These are phyloP conservation scores for Aquilaria yunnanensis DNA, from an alignment of 345 rosid genomes.

Conservation along the genomic window DNA sequence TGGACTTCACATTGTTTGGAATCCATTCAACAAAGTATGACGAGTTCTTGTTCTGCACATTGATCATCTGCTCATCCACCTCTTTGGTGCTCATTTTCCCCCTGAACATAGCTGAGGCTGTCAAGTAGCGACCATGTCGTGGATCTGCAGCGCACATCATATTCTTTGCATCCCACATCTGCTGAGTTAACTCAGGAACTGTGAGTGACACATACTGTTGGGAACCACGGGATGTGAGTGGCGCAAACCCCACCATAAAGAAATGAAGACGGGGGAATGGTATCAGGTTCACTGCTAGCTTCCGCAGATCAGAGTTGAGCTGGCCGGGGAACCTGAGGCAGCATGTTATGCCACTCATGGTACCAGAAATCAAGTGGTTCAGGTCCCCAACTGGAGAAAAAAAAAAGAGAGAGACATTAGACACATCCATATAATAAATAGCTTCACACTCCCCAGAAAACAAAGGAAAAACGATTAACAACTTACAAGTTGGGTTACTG, in stretches of 20 bases:
- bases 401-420: conserved; percentile 1
- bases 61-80: conserved; percentile 92
- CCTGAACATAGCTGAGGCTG: conserved; percentile 95
- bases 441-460: not conserved
- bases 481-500: conserved; percentile 96
- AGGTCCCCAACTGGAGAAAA: conserved; percentile 78
- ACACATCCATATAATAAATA: not conserved
- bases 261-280: conserved; percentile 99
- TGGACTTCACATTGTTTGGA: conserved; percentile 53
- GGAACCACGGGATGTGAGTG: conserved; percentile 61
- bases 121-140: conserved; percentile 93
- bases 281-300: conserved; percentile 89
- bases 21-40: conserved; percentile 98
- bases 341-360: conserved; percentile 98
- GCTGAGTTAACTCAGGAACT: conserved; percentile 52
- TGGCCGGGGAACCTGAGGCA: conserved; percentile 97
- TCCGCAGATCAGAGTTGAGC: conserved; percentile 89
- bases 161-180: conserved; percentile 95
- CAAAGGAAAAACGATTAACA: not conserved
- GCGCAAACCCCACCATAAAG: conserved; percentile 98
- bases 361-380: conserved; percentile 91
- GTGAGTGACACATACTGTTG: conserved; percentile 56
- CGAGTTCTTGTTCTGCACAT: conserved; percentile 96
- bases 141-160: conserved; percentile 99
- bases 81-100: conserved; percentile 99